phyloP scores from a whole-genome alignment of 257 asterid species.

The Penstemon barbatus region DNA sequence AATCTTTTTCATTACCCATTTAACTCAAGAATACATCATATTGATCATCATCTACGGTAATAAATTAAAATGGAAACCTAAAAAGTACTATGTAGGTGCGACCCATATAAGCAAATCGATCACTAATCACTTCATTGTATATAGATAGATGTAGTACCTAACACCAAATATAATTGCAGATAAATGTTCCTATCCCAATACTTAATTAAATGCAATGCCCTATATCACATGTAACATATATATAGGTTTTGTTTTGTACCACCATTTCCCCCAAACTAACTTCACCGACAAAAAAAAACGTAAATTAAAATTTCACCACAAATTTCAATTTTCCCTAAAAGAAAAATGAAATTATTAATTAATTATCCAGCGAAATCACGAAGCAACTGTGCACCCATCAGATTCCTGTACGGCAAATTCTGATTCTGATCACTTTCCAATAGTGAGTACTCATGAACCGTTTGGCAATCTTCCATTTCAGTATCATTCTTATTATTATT shows the following conservation, averaged over 20 bases:
- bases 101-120: background rate
- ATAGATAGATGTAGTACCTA: slow-evolving; percentile 21
- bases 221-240: slow-evolving; percentile 28
- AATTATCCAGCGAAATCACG: slow-evolving; percentile 78
- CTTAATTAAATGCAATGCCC: slow-evolving; percentile 6
- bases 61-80: too few relatives aligned
- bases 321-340: background rate
- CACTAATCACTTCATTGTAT: background rate
- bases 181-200: slow-evolving; percentile 38
- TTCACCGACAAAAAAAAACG: slow-evolving; percentile 40
- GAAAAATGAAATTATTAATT: too few relatives aligned
- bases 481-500: slow-evolving; percentile 7
- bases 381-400: slow-evolving; percentile 94
- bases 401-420: slow-evolving; percentile 72
- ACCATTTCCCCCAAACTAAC: slow-evolving; percentile 24
- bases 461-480: slow-evolving; percentile 68
- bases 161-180: slow-evolving; percentile 33
- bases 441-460: slow-evolving; percentile 58
- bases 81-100: background rate
- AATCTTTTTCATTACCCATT: too few relatives aligned
- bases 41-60: too few relatives aligned
- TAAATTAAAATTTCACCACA: slow-evolving; percentile 13
- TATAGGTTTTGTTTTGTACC: slow-evolving; percentile 16
- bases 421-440: slow-evolving; percentile 66
- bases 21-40: too few relatives aligned